Conservation (phyloP, 1,284 basidiomycete genomes). For the Sanguinoderma infundibulare region DNA sequence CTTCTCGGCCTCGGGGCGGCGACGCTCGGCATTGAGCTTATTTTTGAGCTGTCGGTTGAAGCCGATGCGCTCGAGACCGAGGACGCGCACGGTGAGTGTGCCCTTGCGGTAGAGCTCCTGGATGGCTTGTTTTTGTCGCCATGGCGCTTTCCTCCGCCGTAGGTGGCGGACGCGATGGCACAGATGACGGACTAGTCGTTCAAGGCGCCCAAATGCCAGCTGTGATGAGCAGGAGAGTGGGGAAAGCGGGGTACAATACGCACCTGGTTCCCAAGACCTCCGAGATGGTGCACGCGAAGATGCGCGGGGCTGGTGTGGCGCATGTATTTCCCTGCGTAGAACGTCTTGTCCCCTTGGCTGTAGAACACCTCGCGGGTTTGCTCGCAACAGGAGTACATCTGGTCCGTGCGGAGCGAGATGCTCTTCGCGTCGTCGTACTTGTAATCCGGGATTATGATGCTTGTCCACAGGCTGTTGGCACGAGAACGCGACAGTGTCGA, state of each 20-base stretch:
- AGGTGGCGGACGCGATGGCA: not conserved
- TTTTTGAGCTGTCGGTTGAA: constrained; percentile 18
- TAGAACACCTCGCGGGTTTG: constrained; percentile 15
- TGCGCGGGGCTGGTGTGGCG: constrained; percentile 11
- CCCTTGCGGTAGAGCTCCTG: constrained; percentile 14
- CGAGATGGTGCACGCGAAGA: not conserved
- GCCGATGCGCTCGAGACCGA: constrained; percentile 22
- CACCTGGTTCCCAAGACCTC: not conserved
- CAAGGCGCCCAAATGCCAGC: too few relatives aligned
- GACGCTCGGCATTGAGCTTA: constrained; percentile 2
- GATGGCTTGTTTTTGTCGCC: constrained; percentile 6
- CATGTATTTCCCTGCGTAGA: constrained; percentile 20
- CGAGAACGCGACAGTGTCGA: not conserved
- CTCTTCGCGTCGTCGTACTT: constrained; percentile 2
- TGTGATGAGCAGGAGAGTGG: too few relatives aligned
- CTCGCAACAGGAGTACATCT: constrained; percentile 6
- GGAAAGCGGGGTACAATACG: not conserved
- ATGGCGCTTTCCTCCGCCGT: constrained; percentile 11
- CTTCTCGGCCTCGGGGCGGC: constrained; percentile 7
- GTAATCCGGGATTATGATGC: constrained; percentile 9
- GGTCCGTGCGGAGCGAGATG: constrained; percentile 2
- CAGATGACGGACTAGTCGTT: too few relatives aligned
- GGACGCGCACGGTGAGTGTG: constrained; percentile 6
- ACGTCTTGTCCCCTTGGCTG: constrained; percentile 5
- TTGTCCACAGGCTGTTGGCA: not conserved